Conservation (phyloP, 202 grass and related monocot species). For the Cymbopogon flexuosus region DNA sequence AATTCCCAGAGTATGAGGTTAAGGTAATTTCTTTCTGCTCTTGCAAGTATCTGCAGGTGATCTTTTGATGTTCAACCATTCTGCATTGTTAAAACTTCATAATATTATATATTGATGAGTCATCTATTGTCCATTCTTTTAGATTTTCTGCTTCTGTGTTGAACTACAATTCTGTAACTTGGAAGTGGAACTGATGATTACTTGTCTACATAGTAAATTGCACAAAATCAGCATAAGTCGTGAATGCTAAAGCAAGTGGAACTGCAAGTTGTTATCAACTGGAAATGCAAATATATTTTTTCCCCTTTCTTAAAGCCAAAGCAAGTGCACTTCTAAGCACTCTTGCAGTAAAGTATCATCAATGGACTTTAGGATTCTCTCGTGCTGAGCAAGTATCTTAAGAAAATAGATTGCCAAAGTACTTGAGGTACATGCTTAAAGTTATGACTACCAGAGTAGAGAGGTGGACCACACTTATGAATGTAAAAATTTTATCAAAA, state of each 20-base stretch:
- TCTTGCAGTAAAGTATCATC: background rate
- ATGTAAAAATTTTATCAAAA: background rate
- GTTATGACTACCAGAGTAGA: background rate
- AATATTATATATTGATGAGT: background rate
- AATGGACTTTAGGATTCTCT: conserved; percentile 15
- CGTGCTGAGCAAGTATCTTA: background rate
- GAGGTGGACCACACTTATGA: background rate
- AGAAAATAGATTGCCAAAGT: conserved; percentile 5
- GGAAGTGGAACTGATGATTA: background rate
- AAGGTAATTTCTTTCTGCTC: conserved; percentile 50
- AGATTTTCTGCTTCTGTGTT: background rate
- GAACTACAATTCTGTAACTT: background rate
- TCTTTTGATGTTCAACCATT: background rate
- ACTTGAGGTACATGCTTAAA: background rate
- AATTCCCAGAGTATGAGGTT: conserved; percentile 64
- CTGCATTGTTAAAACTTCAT: background rate
- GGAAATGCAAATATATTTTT: background rate
- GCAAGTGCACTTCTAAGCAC: background rate
- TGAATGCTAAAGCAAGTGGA: conserved; percentile 2
- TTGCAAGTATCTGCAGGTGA: background rate
- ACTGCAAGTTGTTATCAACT: conserved; percentile 19
- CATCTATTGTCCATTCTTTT: background rate
- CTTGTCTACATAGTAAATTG: background rate
- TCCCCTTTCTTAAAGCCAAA: background rate
- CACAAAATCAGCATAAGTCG: background rate